phyloP scores from a whole-genome alignment of 2,329 filamentous ascomycete species.

The Trichoderma semiorbis region DNA sequence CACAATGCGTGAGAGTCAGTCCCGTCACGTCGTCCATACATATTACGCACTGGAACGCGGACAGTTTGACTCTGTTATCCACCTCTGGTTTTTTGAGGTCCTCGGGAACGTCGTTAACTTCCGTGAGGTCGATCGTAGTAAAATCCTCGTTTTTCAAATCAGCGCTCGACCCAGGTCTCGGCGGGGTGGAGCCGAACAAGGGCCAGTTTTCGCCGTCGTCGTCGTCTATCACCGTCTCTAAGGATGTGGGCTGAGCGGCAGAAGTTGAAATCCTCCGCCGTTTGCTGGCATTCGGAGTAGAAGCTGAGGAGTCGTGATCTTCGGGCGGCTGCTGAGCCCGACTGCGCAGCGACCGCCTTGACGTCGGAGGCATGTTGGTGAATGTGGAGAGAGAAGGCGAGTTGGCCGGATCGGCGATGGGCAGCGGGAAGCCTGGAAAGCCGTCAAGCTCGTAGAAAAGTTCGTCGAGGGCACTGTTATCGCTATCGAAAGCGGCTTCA shows the following conservation, averaged over 20 bases:
- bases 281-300: conserved; percentile 23
- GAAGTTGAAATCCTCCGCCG: conserved; percentile 25
- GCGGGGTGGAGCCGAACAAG: conserved; percentile 26
- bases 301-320: not conserved
- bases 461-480: conserved; percentile 25
- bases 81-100: conserved; percentile 44
- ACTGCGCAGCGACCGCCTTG: conserved; percentile 1
- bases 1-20: conserved; percentile 63
- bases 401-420: conserved; percentile 25
- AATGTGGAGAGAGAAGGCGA: conserved; percentile 26
- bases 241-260: not conserved
- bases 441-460: conserved; percentile 25
- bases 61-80: conserved; percentile 51
- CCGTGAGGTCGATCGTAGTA: conserved; percentile 36
- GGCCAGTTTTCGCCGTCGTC: conserved; percentile 31
- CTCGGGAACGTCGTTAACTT: conserved; percentile 42
- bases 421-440: conserved; percentile 13
- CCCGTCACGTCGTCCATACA: conserved; percentile 61
- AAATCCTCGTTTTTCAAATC: conserved; percentile 23
- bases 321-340: not conserved
- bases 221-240: not conserved
- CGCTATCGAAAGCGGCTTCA: not conserved
- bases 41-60: conserved; percentile 61
- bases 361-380: conserved; percentile 29
- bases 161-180: conserved; percentile 20